Percentiles rank a stretch among this genome's conserved stretches.
Evolutionary conservation across 2,329 filamentous ascomycete species (phyloP).

Genomic region (Ascochyta lentis): DNA sequence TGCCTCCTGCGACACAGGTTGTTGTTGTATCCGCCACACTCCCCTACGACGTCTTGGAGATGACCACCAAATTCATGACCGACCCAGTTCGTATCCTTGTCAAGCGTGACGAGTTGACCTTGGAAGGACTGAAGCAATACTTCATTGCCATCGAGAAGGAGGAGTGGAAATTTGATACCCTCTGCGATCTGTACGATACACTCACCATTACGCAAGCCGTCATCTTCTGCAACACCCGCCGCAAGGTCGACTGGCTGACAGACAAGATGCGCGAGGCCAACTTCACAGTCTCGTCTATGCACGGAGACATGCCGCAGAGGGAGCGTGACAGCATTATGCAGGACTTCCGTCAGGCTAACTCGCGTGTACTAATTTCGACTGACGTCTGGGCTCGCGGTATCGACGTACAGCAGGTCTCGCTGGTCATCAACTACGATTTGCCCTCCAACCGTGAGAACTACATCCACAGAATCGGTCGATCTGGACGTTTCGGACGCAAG

Average conservation of each 20-base stretch:
- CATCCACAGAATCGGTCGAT: constrained; percentile 96
- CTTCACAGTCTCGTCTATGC: constrained; percentile 98
- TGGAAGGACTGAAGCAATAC: constrained; percentile 98
- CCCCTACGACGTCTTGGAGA: constrained; percentile 96
- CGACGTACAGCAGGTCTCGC: constrained; percentile 95
- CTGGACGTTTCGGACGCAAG: constrained; percentile 94
- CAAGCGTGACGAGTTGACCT: constrained; percentile 97
- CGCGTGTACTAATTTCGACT: constrained; percentile 93
- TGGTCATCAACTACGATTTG: constrained; percentile 99
- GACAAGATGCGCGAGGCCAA: constrained; percentile 99
- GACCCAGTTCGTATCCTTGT: constrained; percentile 95
- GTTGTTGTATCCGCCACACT: constrained; percentile 96
- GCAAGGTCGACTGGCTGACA: constrained; percentile 99
- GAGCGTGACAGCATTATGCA: constrained; percentile 99
- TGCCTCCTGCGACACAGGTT: constrained; percentile 96
- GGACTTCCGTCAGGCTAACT: constrained; percentile 96
- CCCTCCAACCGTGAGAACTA: constrained; percentile 99
- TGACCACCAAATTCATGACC: constrained; percentile 99
- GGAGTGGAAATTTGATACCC: constrained; percentile 99
- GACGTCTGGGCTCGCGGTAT: constrained; percentile 99
- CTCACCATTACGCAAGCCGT: constrained; percentile 98
- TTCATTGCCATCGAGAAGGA: constrained; percentile 99
- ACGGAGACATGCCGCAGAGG: constrained; percentile 98
- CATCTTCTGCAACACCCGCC: constrained; percentile 98
- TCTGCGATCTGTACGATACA: constrained; percentile 98